Evolutionary conservation across 306 rosid species (phyloP), one percentile per base, ranked within the genome.

Genomic region (Malus fusca): DNA sequence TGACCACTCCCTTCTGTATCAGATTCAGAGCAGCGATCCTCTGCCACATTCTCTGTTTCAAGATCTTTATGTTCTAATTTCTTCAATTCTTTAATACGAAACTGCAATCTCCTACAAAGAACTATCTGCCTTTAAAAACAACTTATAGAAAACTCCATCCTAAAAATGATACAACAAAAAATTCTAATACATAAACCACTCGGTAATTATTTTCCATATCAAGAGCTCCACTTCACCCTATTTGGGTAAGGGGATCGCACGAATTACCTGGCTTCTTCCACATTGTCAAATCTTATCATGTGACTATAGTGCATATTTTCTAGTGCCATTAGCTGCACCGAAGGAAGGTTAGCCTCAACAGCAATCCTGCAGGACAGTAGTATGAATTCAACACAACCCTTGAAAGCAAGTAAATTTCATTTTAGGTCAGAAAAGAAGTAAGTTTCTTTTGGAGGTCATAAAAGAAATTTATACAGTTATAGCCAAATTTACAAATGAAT

Each of bases 281-380:
- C 87, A 77, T 92, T 75, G 77, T 90, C 93, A 85, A 92, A 90
- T 82, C 98, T 85, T 69, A 90, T 89, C 97, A 92, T 84, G 78
- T 92, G 86, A 88, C 86, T 86, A 75, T 95, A 92, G 71, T 95
- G 97, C 98, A 95, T 95, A 75, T 92, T 92, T 79, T 95, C 96
- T 78, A 95, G 88, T 25, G 97, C 98, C 55, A 82, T 77, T 80
- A 90, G 96, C 81, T 95, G 95, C 60, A 82, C 44, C n/a, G 78
- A 69, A 77, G 90, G 90, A 80, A 89, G 88, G 69, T 86, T 80
- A 33, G 92, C 92, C 76, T 92, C 91, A 78, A 81, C 73, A 78
- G 97, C 90, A 75, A 95, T 85, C 87, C 98, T 95, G 90, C 55
- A 79, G 77, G 40, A 80, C 59, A 80, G 25, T 73, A 66, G 61